phyloP scores from a whole-genome alignment of 139 green algal species.

The Chlamydomonas schloesseri region DNA sequence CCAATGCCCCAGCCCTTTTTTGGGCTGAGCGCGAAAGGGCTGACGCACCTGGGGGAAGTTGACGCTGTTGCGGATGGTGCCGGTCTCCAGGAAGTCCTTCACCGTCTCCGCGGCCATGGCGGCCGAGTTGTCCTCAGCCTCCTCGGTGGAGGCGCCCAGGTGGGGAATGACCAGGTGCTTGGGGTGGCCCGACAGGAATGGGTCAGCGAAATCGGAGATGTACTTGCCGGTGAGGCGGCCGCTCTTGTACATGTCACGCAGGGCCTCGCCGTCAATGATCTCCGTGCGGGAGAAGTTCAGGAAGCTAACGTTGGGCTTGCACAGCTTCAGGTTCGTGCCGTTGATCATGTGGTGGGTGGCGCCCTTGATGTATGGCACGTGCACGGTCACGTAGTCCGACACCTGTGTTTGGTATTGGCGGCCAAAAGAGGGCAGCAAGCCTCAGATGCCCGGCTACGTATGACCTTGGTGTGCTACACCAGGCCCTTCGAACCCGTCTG shows the following conservation, averaged over 20 bases:
- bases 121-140: slow-evolving; percentile 72
- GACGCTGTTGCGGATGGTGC: slow-evolving; percentile 69
- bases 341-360: slow-evolving; percentile 73
- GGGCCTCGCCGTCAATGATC: slow-evolving; percentile 21
- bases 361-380: slow-evolving; percentile 65
- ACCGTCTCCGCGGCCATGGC: slow-evolving; percentile 71
- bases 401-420: slow-evolving; percentile 12
- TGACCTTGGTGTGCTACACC: too few relatives aligned
- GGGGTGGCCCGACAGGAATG: slow-evolving; percentile 56
- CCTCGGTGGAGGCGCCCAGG: slow-evolving; percentile 68
- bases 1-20: too few relatives aligned
- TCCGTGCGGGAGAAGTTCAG: slow-evolving; percentile 68
- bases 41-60: slow-evolving; percentile 63
- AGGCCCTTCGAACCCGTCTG: too few relatives aligned
- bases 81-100: slow-evolving; percentile 72
- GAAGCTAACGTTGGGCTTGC: slow-evolving; percentile 66
- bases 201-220: slow-evolving; percentile 68
- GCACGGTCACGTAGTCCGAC: slow-evolving; percentile 68
- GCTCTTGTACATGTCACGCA: slow-evolving; percentile 49
- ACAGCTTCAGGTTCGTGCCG: slow-evolving; percentile 56
- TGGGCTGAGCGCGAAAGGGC: too few relatives aligned
- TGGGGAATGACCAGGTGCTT: slow-evolving; percentile 65
- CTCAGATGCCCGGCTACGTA: too few relatives aligned
- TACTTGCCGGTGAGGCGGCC: slow-evolving; percentile 67
- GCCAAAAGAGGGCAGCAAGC: too few relatives aligned